Base-by-base conservation (phyloP, 192 early-diverging fungal species). In the Coemansia sp. region DNA sequence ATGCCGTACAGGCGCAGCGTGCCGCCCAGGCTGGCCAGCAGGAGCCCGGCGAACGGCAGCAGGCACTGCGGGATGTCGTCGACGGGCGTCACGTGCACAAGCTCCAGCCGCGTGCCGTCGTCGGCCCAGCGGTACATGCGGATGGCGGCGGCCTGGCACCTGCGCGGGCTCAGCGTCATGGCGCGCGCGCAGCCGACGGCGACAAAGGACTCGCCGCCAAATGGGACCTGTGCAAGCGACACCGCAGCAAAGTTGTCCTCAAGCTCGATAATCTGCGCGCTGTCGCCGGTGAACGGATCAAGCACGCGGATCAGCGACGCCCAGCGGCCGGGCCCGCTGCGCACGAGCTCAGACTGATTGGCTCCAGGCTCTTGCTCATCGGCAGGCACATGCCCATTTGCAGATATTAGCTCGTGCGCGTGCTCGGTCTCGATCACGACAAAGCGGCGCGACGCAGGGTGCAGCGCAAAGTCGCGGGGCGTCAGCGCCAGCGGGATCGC, bases 341-440 rank as follows among this genome's bases (percentile, higher is more conserved):
- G 69, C 6, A 87, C 80, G n/a, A 89, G 80, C 2, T 94, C 94
- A 81, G 95, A 95, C 54, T 88, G 87, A 12, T 83, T 81, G n/a
- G 84, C 45, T 18, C 48, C 48, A 32, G 48, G 40, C 12, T 1
- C 21, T 12, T 52, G 54, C 22, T 19, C 63, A 21, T 7, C 42
- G 24, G 23, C 38, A 46, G n/a, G n/a, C n/a, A n/a, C n/a, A n/a
- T n/a, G n/a, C n/a, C n/a, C n/a, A n/a, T n/a, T n/a, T n/a, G n/a
- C n/a, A n/a, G n/a, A n/a, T 7, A 29, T 21, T 28, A 54, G 6
- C 25, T 35, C 32, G 23, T 54, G 49, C 47, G 24, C 74, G 66
- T 94, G 88, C 18, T 99, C 95, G 18, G 87, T 73, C 72, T 99
- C 97, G 60, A 94, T 85, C 45, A 97, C 71, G 1, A 92, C 89